These are phyloP conservation scores for Cyclotella choctawhatcheeana DNA, from an alignment of 108 stramenopile species.

Conservation along the genomic window DNA sequence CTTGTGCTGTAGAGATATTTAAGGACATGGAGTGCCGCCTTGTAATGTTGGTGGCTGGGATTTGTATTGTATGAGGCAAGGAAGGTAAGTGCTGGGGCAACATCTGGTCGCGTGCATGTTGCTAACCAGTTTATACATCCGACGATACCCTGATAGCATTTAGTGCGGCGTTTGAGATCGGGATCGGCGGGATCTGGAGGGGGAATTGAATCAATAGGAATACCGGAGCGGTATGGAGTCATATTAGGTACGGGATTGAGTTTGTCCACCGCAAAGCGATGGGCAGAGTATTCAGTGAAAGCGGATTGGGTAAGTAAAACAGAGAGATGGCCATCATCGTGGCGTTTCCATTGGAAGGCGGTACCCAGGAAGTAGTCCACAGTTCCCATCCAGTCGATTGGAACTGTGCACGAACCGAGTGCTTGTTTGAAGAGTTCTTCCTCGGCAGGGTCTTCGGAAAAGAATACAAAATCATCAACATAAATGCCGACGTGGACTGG, in stretches of 20 bases:
- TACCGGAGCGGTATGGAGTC: not conserved
- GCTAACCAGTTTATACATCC: not conserved
- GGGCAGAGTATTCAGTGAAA: no score
- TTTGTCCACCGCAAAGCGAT: not conserved
- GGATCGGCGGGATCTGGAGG: not conserved
- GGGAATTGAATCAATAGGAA: conserved; percentile 12
- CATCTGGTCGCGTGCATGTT: not conserved
- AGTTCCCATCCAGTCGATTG: conserved; percentile 2
- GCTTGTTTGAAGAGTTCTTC: conserved; percentile 1
- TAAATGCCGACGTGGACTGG: conserved; percentile 7
- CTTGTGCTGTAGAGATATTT: no score
- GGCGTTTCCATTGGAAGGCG: conserved; percentile 1
- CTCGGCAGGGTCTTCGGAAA: not conserved
- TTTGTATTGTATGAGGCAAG: no score
- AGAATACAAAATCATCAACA: conserved; percentile 9
- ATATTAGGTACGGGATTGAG: not conserved
- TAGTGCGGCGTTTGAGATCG: conserved; percentile 9
- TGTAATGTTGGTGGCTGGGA: no score
- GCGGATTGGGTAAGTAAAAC: conserved; percentile 3
- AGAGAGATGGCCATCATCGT: conserved; percentile 5
- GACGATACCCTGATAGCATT: conserved; percentile 1
- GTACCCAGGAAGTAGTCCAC: conserved; percentile 5
- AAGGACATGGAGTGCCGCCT: no score
- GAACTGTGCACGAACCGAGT: not conserved
- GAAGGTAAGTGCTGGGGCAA: no score